A percentile compares a stretch with the other conserved stretches of the same genome.
Conservation (phyloP, 352 stramenopile species). For the Phytophthora hibernalis region DNA sequence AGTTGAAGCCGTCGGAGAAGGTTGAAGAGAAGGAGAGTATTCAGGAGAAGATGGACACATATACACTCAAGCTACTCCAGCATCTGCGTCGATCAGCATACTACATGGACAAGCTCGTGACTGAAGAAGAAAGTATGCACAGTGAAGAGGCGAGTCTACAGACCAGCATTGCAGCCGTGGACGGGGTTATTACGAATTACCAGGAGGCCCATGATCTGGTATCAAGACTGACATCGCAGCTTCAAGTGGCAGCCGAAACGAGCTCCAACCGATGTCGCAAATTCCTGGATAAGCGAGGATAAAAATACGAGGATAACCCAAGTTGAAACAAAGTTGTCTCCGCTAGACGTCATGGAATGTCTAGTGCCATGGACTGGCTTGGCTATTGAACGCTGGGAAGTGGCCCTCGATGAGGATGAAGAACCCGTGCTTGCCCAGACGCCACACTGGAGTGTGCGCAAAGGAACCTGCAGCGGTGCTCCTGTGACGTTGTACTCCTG, state of each 20-base stretch:
- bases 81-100: slow-evolving; percentile 63
- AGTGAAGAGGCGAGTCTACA: slow-evolving; percentile 51
- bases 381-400: slow-evolving; percentile 24
- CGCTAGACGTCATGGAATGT: slow-evolving; percentile 22
- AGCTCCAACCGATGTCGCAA: slow-evolving; percentile 39
- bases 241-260: slow-evolving; percentile 44
- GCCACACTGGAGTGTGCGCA: slow-evolving; percentile 43
- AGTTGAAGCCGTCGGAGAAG: slow-evolving; percentile 19
- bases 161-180: slow-evolving; percentile 38
- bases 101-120: slow-evolving; percentile 71
- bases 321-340: slow-evolving; percentile 5
- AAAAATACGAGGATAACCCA: slow-evolving; percentile 31
- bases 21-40: slow-evolving; percentile 33
- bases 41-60: slow-evolving; percentile 55
- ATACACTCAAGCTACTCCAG: slow-evolving; percentile 68
- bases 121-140: slow-evolving; percentile 55
- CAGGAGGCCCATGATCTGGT: slow-evolving; percentile 50
- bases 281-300: slow-evolving; percentile 37
- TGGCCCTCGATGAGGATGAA: slow-evolving; percentile 24
- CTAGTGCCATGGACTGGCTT: slow-evolving; percentile 33
- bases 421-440: slow-evolving; percentile 39
- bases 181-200: slow-evolving; percentile 43
- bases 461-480: slow-evolving; percentile 31
- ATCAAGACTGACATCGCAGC: slow-evolving; percentile 43
- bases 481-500: slow-evolving; percentile 48